Conservation (phyloP, 2,329 filamentous ascomycete species). For the Colletotrichum lupini region DNA sequence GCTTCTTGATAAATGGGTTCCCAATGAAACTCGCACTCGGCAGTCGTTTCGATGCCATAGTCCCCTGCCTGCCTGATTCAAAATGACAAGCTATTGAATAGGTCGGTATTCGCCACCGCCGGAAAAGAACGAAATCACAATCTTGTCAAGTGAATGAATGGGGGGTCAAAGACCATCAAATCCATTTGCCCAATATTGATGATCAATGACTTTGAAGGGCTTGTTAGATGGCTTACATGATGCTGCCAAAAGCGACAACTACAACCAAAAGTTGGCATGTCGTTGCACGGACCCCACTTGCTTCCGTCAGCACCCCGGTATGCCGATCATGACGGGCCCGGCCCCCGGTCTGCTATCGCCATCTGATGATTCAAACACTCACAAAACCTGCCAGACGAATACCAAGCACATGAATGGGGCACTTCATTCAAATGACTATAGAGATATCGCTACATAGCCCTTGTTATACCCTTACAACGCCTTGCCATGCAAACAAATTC, state of each 20-base stretch:
- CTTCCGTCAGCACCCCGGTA: background rate
- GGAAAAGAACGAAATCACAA: background rate
- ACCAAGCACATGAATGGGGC: constrained; percentile 8
- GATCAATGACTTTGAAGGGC: background rate
- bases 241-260: background rate
- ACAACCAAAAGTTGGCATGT: background rate
- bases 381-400: background rate
- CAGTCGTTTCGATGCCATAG: constrained; percentile 45
- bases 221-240: background rate
- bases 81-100: background rate
- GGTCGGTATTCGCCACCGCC: background rate
- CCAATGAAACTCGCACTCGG: constrained; percentile 49
- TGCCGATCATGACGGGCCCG: background rate
- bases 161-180: background rate
- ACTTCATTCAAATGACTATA: constrained; percentile 12
- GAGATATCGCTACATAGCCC: constrained; percentile 19
- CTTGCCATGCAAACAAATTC: constrained; percentile 35
- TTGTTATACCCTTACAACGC: constrained; percentile 33
- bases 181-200: background rate
- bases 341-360: background rate
- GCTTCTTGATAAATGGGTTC: constrained; percentile 60
- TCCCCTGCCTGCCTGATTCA: background rate
- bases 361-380: background rate
- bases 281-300: constrained; percentile 5
- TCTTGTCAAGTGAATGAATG: background rate